phyloP scores from a whole-genome alignment of 2,329 filamentous ascomycete genomes.

The Diaporthe batatas region DNA sequence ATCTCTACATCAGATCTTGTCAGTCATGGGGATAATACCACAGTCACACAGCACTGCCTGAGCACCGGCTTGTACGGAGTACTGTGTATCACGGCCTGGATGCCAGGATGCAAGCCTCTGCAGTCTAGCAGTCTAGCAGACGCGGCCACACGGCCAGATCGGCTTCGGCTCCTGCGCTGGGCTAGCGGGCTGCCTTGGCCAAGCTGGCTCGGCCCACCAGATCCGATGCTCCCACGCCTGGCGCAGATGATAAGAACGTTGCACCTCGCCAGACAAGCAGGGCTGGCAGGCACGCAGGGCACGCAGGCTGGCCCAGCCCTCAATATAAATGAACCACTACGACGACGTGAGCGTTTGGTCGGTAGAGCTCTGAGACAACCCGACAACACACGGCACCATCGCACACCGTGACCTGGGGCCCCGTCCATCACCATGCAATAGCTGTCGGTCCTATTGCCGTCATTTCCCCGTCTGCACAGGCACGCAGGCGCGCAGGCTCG shows the following conservation, averaged over 20 bases:
- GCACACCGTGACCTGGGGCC: background rate
- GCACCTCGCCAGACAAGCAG: constrained; percentile 24
- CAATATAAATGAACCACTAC: constrained; percentile 9
- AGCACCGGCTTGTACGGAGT: no score
- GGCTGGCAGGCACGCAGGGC: no score
- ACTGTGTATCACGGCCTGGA: constrained; percentile 12
- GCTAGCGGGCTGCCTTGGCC: constrained; percentile 6
- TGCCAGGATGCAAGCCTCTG: constrained; percentile 4
- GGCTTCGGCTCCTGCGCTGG: constrained; percentile 16
- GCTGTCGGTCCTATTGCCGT: constrained; percentile 3
- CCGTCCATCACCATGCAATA: background rate
- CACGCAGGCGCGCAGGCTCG: background rate
- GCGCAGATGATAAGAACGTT: constrained; percentile 23
- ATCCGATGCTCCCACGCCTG: constrained; percentile 13
- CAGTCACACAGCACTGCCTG: constrained; percentile 13
- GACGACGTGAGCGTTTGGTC: constrained; percentile 2
- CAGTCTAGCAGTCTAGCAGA: constrained; percentile 15
- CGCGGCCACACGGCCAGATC: constrained; percentile 20
- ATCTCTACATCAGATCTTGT: constrained; percentile 25
- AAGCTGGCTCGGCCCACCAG: constrained; percentile 28
- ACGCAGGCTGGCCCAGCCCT: constrained; percentile 7
- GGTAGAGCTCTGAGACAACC: background rate
- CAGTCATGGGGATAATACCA: constrained; percentile 21
- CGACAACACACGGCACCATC: background rate
- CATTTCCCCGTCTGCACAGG: constrained; percentile 23